Base-by-base conservation (phyloP, 768 basidiomycete species). In the Mycena indigotica region DNA sequence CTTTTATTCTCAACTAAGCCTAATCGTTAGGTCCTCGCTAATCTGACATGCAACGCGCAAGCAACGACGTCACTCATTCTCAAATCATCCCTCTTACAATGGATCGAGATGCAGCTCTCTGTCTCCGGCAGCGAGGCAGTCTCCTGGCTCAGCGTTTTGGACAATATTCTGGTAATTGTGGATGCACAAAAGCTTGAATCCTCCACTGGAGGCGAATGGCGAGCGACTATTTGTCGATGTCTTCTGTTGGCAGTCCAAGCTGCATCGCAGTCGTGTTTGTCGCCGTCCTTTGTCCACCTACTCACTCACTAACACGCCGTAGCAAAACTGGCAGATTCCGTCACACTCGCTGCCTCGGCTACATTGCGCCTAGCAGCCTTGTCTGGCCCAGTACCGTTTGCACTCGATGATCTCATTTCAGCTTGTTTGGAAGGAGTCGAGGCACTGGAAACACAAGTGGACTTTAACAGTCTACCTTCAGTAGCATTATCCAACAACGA, bases 41-140 rank as follows among this genome's bases (percentile, higher is more conserved):
- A 87, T 65, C 65, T 94, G 53, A 89, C 91, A 0, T 83, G 80
- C 64, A 87, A 90, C 64, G 62, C 73, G 0, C 84, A 87, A 61
- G 92, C 92, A 0, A 80, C 84, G 5, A 84, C 79, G 12, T 88
- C 88, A 0, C 77, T 96, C 40, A 73, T 93, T 12, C 76, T 91
- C 50, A 87, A 87, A 63, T 86, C 87, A 0, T 81, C 84, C 1
- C 75, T 95, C 6, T 73, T 96, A 2, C 72, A 86, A 0, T 98
- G 95, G 95, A 84, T 95, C 24, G 86, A 90, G 67, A 84, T 89
- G 73, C 89, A 92, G 64, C 66, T 91, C 8, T 60, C 72, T 19
- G 64, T 64, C 4, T 67, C 71, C 4, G 67, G 63, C n/a, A 72
- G 69, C 0, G 82, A 85, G 58, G 72, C 73, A 8, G 65, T 86